Base-by-base conservation (phyloP, 1,284 basidiomycete genomes). In the Ustilago xerochloae region DNA sequence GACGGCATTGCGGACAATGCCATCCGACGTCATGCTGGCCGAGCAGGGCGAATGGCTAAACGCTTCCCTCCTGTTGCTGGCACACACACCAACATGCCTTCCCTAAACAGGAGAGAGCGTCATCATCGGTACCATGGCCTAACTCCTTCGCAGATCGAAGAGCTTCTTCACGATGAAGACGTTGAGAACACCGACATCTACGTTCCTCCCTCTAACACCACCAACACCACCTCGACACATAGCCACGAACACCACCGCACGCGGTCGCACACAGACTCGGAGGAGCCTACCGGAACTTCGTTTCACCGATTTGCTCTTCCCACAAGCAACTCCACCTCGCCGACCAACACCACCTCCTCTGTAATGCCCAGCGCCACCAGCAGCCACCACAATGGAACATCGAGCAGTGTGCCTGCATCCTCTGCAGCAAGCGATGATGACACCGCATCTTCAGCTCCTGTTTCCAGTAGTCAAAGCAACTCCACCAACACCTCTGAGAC, bases 31-130 rank as follows among this genome's bases (percentile, higher is more conserved):
- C 66, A 69, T 43, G 60, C 66, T 30, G 66, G 47, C 18, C 46
- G 60, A 5, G 66, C 61, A 20, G 66, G 60, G 55, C 66, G 66
- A 18, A 13, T 69, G 30, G 63, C 66, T 29, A 69, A 63, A 32
- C 56, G 60, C 22, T 63, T 63, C 32, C 60, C 60, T 1, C 56
- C 66, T 3, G 52, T 53, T 3, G 12, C 41, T 1, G 39, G 39
- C n/a, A 54, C 51, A 1, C 15, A n/a, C 16, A 26, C 16, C 32
- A 20, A 58, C 16, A 26, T 28, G 18, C 35, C 54, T 24, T 13
- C 46, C 8, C 6, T 63, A 16, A 29, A 52, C 39, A 69, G 36
- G 54, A 52, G 62, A 20, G 32, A 52, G 39, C 56, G 56, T 28
- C 46, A 60, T 9, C 41, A 43, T 51, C 22, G 22, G 32, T 57